Base-by-base conservation (phyloP, 169 alveolate species). In the Miamiensis avidus region DNA sequence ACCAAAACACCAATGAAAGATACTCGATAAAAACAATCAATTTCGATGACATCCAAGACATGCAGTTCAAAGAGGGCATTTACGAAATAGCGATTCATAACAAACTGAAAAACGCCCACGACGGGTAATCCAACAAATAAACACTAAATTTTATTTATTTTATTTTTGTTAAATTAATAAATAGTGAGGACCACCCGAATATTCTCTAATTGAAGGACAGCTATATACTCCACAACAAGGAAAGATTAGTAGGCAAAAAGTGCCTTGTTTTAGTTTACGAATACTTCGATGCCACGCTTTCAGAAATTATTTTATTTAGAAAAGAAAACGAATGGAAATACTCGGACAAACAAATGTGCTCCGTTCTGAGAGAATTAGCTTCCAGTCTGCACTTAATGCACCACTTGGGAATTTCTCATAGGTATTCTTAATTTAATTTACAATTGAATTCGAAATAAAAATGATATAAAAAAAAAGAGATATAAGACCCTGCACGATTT, bases 291-390 rank as follows among this genome's bases (percentile, higher is more conserved):
- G 74, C 87, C 26, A 86, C 85, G n/a, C 32, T 86, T 30, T 83
- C 81, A 49, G 90, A 86, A 69, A 86, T 86, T 28, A 86, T 86
- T 33, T 81, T 78, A 30, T 86, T 86, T 69, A 79, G 90, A 75
- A 86, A 81, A 65, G 64, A 74, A 25, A 86, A 86, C 31, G 81
- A 86, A 64, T 86, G 90, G 90, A 75, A 34, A 76, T 86, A 78
- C 78, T 74, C 87, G 25, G n/a, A 34, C 27, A 81, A 86, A n/a
- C 84, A 86, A 75, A 74, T 86, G 28, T 25, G 75, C 25, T 33
- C 84, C 31, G 65, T 86, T 31, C 75, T 86, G 49, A 81, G 90
- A 49, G 90, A 86, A 49, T 77, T 86, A 25, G 75, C 83, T 0
- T 75, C 78, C 26, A 87, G 84, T 1, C 29, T 86, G 31, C 83